Percentiles rank a stretch among this genome's conserved stretches.
phyloP scores from a whole-genome alignment of 495 filamentous ascomycete species.

The Talaromyces proteolyticus region DNA sequence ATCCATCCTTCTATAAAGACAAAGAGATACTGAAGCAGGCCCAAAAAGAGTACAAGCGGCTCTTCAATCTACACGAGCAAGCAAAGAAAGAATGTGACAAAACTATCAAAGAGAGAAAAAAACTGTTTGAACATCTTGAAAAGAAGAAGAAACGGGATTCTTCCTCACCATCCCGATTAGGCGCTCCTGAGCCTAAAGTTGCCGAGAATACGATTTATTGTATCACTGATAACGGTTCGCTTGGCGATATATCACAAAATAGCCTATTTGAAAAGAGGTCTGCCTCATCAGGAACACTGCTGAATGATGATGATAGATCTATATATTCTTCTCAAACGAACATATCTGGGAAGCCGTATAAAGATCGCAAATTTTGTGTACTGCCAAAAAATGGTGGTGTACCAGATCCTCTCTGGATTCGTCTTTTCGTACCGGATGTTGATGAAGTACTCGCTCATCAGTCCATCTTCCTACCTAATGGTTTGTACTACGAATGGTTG shows the following conservation, averaged over 20 bases:
- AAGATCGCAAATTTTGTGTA: conserved; percentile 72
- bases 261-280: background rate
- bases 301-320: background rate
- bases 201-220: background rate
- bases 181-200: background rate
- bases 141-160: conserved; percentile 21
- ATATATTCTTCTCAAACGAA: conserved; percentile 1
- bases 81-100: conserved; percentile 59
- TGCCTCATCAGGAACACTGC: background rate
- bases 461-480: conserved; percentile 64
- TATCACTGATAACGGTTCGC: background rate
- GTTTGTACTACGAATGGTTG: conserved; percentile 63
- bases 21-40: conserved; percentile 59
- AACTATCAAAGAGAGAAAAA: conserved; percentile 52
- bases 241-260: background rate
- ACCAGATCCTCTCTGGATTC: conserved; percentile 63
- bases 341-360: conserved; percentile 30
- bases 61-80: conserved; percentile 52
- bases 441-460: conserved; percentile 86
- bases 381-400: conserved; percentile 46
- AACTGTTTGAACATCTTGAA: conserved; percentile 46
- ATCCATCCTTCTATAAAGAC: conserved; percentile 47
- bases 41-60: conserved; percentile 53
- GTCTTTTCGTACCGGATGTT: conserved; percentile 72
- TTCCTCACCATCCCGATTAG: background rate